These are phyloP conservation scores for Penicillium lividum DNA, from an alignment of 495 filamentous ascomycete genomes.

Conservation along the genomic window DNA sequence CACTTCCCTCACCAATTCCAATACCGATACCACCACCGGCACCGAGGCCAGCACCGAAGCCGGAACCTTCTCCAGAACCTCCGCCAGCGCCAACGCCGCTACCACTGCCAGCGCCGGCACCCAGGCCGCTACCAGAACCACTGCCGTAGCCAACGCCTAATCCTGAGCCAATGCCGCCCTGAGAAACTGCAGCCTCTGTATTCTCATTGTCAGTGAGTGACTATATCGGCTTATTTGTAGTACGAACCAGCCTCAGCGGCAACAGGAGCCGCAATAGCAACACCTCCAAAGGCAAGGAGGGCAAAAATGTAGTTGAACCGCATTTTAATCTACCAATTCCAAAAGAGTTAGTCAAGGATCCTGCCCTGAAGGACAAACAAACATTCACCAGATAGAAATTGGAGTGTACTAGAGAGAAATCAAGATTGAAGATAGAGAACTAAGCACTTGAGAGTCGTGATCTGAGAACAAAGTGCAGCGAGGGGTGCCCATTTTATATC, in stretches of 20 bases:
- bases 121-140: conserved; percentile 1
- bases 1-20: conserved; percentile 8
- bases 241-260: conserved; percentile 12
- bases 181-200: conserved; percentile 6
- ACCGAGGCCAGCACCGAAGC: conserved; percentile 8
- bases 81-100: conserved; percentile 4
- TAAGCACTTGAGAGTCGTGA: background rate
- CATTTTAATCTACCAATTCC: conserved; percentile 12
- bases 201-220: background rate
- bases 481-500: conserved; percentile 4
- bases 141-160: conserved; percentile 4
- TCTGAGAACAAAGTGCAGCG: background rate
- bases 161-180: conserved; percentile 13
- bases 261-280: conserved; percentile 19
- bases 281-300: conserved; percentile 14
- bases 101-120: conserved; percentile 12
- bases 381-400: background rate
- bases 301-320: conserved; percentile 17
- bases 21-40: background rate
- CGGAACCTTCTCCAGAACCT: conserved; percentile 5
- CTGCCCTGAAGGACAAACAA: background rate
- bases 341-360: background rate
- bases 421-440: background rate
- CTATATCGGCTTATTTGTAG: background rate
- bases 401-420: conserved; percentile 6